These are phyloP conservation scores for Lenzites betulinus DNA, from an alignment of 768 basidiomycete species.

Conservation along the genomic window DNA sequence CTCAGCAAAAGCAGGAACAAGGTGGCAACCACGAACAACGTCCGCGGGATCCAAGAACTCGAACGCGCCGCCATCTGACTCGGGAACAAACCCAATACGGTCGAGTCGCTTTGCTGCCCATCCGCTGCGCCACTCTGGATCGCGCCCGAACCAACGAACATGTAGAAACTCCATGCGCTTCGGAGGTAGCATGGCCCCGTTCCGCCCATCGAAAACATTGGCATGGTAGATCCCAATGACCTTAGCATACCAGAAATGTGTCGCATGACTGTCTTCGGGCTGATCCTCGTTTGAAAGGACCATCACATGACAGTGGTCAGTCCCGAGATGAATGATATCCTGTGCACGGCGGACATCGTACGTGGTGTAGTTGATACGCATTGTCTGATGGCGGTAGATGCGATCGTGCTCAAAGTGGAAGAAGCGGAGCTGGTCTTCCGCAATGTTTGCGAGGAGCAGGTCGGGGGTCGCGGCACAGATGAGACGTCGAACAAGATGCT, in stretches of 20 bases:
- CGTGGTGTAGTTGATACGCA: constrained; percentile 43
- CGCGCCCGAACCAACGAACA: constrained; percentile 41
- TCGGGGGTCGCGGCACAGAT: no score
- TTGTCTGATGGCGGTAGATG: constrained; percentile 34
- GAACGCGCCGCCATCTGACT: constrained; percentile 36
- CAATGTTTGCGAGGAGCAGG: background rate
- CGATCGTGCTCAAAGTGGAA: constrained; percentile 18
- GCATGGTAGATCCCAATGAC: constrained; percentile 34
- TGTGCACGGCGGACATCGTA: constrained; percentile 44
- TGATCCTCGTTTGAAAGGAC: constrained; percentile 14
- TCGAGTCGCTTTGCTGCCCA: constrained; percentile 34
- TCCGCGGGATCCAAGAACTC: constrained; percentile 47
- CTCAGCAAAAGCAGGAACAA: constrained; percentile 43
- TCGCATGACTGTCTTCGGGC: background rate
- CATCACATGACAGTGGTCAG: constrained; percentile 36
- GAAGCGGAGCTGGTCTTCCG: background rate
- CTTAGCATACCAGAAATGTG: constrained; percentile 32
- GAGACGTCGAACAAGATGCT: background rate
- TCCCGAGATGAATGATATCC: constrained; percentile 43
- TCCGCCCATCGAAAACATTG: constrained; percentile 28
- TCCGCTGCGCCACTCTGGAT: constrained; percentile 30
- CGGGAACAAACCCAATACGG: constrained; percentile 35
- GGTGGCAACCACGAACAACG: constrained; percentile 42
- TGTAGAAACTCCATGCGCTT: constrained; percentile 37
- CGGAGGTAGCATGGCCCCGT: constrained; percentile 5